Conservation (phyloP, 2,329 filamentous ascomycete genomes). For the Fusarium duplospermum region DNA sequence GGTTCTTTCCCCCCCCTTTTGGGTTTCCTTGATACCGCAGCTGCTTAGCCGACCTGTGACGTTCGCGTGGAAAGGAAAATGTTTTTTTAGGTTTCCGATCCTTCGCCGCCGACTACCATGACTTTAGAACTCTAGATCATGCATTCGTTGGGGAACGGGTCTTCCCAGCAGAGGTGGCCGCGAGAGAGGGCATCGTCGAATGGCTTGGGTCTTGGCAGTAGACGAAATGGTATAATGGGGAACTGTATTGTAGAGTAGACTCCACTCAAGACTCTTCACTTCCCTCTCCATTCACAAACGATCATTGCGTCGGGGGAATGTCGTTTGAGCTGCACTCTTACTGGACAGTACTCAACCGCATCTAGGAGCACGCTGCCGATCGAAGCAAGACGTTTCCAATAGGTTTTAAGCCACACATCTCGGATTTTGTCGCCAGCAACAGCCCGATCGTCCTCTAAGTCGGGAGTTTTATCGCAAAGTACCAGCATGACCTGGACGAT, state of each 20-base stretch:
- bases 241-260: constrained; percentile 7
- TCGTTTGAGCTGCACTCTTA: neutral
- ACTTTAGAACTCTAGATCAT: neutral
- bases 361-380: too few relatives aligned
- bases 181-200: neutral
- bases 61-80: neutral
- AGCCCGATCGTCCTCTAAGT: neutral
- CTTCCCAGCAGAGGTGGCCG: neutral
- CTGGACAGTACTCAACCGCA: neutral
- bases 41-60: too few relatives aligned
- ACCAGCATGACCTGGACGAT: neutral
- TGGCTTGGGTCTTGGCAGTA: neutral
- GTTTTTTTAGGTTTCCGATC: constrained; percentile 6
- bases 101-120: constrained; percentile 1
- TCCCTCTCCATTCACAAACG: neutral
- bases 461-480: neutral
- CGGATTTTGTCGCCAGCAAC: too few relatives aligned
- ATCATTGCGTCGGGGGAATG: too few relatives aligned
- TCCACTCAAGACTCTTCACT: neutral
- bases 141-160: neutral
- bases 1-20: neutral
- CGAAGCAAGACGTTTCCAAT: too few relatives aligned
- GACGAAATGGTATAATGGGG: constrained; percentile 6
- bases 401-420: too few relatives aligned
- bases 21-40: too few relatives aligned